These are phyloP conservation scores for Balakata baccata DNA, from an alignment of 345 rosid species.

Conservation along the genomic window DNA sequence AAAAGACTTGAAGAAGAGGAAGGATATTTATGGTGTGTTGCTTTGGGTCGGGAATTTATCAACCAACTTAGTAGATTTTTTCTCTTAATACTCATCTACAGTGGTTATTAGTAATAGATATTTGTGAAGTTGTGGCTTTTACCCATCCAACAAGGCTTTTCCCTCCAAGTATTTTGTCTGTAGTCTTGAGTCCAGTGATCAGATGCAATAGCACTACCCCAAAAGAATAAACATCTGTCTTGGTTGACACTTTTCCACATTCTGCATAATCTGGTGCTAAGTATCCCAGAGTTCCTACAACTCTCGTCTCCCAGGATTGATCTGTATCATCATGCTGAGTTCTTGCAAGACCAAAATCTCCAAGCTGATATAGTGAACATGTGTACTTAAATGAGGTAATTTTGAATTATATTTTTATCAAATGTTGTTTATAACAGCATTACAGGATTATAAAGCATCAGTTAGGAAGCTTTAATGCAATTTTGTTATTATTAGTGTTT, in stretches of 20 bases:
- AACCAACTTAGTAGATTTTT: too few relatives aligned
- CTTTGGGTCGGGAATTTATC: too few relatives aligned
- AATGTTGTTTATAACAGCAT: not conserved
- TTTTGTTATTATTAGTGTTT: too few relatives aligned
- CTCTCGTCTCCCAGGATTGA: slow-evolving; percentile 46
- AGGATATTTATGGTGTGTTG: too few relatives aligned
- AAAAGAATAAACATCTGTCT: slow-evolving; percentile 66
- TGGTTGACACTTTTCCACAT: slow-evolving; percentile 56
- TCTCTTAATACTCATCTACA: too few relatives aligned
- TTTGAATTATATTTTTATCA: not conserved
- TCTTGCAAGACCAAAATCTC: slow-evolving; percentile 69
- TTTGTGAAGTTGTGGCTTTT: slow-evolving; percentile 2
- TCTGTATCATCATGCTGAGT: slow-evolving; percentile 43
- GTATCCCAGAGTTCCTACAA: slow-evolving; percentile 58
- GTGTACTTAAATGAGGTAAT: not conserved
- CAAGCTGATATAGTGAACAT: slow-evolving; percentile 35
- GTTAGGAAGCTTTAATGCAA: not conserved
- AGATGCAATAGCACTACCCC: slow-evolving; percentile 64
- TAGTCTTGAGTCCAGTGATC: slow-evolving; percentile 57
- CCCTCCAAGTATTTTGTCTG: slow-evolving; percentile 52
- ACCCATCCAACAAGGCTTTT: slow-evolving; percentile 75
- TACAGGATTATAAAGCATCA: not conserved
- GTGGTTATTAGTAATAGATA: not conserved
- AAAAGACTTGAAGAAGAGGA: not conserved
- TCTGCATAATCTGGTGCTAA: slow-evolving; percentile 72